These are phyloP conservation scores for Domatiomyces globalis DNA, from an alignment of 2,329 filamentous ascomycete genomes.

Conservation along the genomic window DNA sequence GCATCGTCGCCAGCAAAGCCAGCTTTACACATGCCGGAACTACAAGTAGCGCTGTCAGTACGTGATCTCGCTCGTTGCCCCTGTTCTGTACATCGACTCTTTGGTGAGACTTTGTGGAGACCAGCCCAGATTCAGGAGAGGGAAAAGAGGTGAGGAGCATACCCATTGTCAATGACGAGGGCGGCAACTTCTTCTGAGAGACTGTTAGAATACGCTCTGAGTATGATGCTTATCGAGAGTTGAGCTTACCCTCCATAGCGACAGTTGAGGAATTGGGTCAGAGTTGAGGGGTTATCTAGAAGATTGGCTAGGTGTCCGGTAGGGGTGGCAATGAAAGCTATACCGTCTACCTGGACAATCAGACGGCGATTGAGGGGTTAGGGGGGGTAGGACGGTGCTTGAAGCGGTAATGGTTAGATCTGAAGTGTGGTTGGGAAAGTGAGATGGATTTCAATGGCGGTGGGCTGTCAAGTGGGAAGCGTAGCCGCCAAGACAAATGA, in stretches of 20 bases:
- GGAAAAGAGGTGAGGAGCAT: constrained; percentile 39
- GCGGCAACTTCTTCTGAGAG: constrained; percentile 97
- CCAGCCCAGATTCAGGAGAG: constrained; percentile 2
- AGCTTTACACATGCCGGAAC: constrained; percentile 99
- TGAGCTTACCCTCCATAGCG: constrained; percentile 53
- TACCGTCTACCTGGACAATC: not conserved
- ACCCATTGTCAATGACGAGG: constrained; percentile 99
- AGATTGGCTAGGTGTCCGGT: constrained; percentile 4
- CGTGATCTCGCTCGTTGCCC: not conserved
- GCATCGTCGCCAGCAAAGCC: constrained; percentile 99
- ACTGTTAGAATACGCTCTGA: not conserved
- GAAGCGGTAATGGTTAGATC: constrained; percentile 9
- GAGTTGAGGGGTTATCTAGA: constrained; percentile 3
- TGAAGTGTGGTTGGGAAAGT: constrained; percentile 9
- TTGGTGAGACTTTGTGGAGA: constrained; percentile 7
- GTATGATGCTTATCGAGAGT: constrained; percentile 14
- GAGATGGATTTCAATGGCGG: constrained; percentile 16
- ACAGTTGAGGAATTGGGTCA: constrained; percentile 12
- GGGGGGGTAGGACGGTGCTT: not conserved
- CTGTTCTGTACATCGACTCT: constrained; percentile 1
- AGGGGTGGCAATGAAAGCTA: constrained; percentile 2
- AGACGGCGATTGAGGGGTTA: not conserved
- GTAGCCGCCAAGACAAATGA: constrained; percentile 2
- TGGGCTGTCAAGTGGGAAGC: constrained; percentile 16
- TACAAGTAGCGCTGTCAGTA: constrained; percentile 32